Evolutionary conservation across 78 protist genomes (phyloP), one percentile per base, ranked within the genome.

Genomic region (Bodo saltans): DNA sequence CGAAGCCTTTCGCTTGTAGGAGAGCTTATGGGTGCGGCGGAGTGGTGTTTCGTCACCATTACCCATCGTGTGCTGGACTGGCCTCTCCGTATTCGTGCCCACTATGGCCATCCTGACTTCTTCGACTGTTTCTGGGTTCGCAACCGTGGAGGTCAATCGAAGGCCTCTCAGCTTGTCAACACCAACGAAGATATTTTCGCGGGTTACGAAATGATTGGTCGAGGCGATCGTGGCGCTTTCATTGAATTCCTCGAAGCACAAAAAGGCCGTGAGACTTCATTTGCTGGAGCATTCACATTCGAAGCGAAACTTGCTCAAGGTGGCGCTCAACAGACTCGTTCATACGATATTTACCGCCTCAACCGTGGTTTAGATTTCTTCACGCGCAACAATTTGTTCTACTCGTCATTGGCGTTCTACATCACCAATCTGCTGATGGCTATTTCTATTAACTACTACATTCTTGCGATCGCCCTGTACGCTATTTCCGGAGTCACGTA

Each of bases 101-200:
- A 81, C 40, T 81, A 81, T 34, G 85, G 85, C 23, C 85, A 81
- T 29, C 85, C 85, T 21, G 85, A 81, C 35, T 81, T 81, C 75
- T 74, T 81, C 40, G 85, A 81, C 30, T 75, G 74, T 3, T 81
- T 38, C 74, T 81, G 85, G 85, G 85, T n/a, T 11, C 33, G 85
- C 38, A 68, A 17, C 21, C 53, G 76, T 12, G 85, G 74, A 1
- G 85, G 85, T 30, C 53, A 17, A 23, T 68, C 75, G n/a, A 81
- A 81, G 35, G 85, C 85, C 23, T 70, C 85, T 30, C 73, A 11
- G 34, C 28, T 29, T 8, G 85, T 81, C 30, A 80, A 81, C 76
- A 38, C 52, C 32, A 81, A 69, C 40, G 85, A 81, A 70, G 85
- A 81, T 70, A 81, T 81, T 78, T 81, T 81, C 35, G 29, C 25